phyloP scores from a whole-genome alignment of 352 stramenopile species.

The Phytophthora quininea region DNA sequence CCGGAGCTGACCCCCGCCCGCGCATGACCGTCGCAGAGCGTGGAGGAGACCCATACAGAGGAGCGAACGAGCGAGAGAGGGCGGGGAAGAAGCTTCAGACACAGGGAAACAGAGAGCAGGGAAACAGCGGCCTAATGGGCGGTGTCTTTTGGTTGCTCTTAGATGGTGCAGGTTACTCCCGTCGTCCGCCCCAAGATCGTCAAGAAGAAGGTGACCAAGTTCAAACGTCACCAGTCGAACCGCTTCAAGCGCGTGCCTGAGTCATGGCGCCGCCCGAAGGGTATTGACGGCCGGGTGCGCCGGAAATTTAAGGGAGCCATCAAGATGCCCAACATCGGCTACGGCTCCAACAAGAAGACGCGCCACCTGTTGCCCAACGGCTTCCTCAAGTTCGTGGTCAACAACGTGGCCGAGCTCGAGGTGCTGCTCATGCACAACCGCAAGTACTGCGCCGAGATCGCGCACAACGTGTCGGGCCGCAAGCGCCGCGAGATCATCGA shows the following conservation, averaged over 20 bases:
- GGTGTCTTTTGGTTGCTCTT: constrained; percentile 8
- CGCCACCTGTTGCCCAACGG: constrained; percentile 98
- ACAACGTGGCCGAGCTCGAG: constrained; percentile 98
- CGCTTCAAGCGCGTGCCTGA: constrained; percentile 97
- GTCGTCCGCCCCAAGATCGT: constrained; percentile 94
- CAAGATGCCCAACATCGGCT: constrained; percentile 99
- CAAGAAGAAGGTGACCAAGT: constrained; percentile 99
- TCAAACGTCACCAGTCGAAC: constrained; percentile 99
- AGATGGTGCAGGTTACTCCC: constrained; percentile 93
- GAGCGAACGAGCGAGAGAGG: constrained; percentile 6
- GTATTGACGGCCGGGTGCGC: constrained; percentile 99
- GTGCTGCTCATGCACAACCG: constrained; percentile 94
- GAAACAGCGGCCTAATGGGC: background rate
- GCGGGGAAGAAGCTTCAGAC: background rate
- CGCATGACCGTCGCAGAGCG: background rate
- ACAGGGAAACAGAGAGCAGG: constrained; percentile 17
- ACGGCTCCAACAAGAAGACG: constrained; percentile 99
- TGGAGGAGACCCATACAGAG: background rate
- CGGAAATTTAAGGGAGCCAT: constrained; percentile 99
- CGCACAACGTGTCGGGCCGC: constrained; percentile 96
- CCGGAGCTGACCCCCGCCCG: background rate
- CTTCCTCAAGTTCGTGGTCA: constrained; percentile 99
- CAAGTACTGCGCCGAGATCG: constrained; percentile 99
- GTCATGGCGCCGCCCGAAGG: constrained; percentile 98
- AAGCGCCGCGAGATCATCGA: constrained; percentile 98